These are phyloP conservation scores for Epichloe scottii DNA, from an alignment of 2,329 filamentous ascomycete species.

Conservation along the genomic window DNA sequence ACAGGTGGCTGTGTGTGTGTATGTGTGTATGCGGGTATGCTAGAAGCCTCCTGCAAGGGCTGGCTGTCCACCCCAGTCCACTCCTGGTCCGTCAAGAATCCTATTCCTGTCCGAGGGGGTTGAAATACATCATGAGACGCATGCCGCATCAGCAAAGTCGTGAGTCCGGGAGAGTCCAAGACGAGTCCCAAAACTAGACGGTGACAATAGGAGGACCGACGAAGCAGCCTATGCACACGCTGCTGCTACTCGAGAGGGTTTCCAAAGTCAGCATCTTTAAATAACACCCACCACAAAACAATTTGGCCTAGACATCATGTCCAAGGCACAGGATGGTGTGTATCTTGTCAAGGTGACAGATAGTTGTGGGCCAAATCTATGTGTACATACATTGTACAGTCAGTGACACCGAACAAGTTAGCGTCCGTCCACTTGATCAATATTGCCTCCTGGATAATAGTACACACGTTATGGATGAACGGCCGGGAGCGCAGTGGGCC, in stretches of 20 bases:
- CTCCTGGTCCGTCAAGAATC: conserved; percentile 2
- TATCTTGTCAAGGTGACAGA: neutral
- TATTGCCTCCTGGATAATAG: neutral
- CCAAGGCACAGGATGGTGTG: too few species aligned
- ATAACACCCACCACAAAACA: too few species aligned
- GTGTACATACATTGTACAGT: neutral
- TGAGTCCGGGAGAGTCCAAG: conserved; percentile 3
- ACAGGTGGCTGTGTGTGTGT: conserved; percentile 9
- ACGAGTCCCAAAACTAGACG: neutral
- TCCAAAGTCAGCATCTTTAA: neutral
- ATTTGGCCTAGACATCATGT: too few species aligned
- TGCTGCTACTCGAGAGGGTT: neutral
- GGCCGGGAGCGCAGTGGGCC: neutral
- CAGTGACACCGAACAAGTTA: neutral
- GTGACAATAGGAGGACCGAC: neutral
- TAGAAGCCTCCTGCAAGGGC: conserved; percentile 4
- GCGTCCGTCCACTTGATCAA: neutral
- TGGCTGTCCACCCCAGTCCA: neutral
- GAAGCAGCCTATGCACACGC: neutral
- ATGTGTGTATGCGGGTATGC: neutral
- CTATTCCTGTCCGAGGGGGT: conserved; percentile 4
- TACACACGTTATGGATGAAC: neutral
- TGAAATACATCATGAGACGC: conserved; percentile 9
- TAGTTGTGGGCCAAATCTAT: neutral
- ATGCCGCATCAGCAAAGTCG: conserved; percentile 9